Base-by-base conservation (phyloP, 768 basidiomycete species). In the Agaricus blazei region DNA sequence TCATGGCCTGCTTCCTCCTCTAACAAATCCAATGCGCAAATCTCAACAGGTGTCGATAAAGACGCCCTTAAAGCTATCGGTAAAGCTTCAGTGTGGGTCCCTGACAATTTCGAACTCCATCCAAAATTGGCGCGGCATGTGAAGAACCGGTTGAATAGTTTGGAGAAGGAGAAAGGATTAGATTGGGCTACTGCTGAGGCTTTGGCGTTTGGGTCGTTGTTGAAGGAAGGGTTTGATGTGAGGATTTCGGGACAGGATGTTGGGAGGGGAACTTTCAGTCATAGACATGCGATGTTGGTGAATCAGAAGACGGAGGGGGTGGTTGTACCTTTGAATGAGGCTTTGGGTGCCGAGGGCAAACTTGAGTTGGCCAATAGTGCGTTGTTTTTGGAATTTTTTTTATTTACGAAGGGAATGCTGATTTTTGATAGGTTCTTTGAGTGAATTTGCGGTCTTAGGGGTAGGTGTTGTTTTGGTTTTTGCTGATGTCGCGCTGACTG, bases 181-280 rank as follows among this genome's bases (percentile, higher is more conserved):
- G 93, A 95, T 66, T 96, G 90, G 80, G 90, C 90, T 0, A 91
- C 90, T 42, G 93, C 91, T 4, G 94, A 97, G 75, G 89, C 91
- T 0, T 69, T 97, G 68, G 93, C 94, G 0, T 91, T 94, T 62
- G 94, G 94, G 0, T 84, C 90, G 1, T 75, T 96, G 34, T 81
- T 96, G 84, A 70, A 82, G 2, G 87, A 92, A 51, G 91, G 91
- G 1, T 83, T 75, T 59, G 88, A 95, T 64, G 79, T 97, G 8
- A 82, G 93, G 14, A 90, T 97, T 31, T 93, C 92, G 1, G 94
- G 94, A 6, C 94, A 97, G 68, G 94, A 96, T 65, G 91, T 94
- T 0, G 94, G 93, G 0, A 68, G 93, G 38, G 93, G 94, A 2
- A 94, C 92, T 9, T 93, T 94, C 70, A 91, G 88, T 60, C 90